These are phyloP conservation scores for Fragaria nilgerrensis DNA, from an alignment of 306 rosid genomes.

Conservation along the genomic window DNA sequence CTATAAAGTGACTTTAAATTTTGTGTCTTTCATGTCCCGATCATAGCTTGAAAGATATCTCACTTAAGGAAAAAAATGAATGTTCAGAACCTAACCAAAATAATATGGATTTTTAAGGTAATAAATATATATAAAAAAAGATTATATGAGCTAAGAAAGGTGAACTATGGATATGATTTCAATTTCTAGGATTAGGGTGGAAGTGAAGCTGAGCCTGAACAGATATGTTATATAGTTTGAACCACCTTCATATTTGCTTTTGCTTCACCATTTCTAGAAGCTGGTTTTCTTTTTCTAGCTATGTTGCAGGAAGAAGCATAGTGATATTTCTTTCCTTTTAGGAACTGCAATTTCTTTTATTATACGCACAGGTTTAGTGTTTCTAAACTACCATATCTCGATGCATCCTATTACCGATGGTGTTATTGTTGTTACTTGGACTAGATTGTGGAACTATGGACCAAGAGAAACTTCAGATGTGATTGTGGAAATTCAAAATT, in stretches of 20 bases:
- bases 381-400: neutral
- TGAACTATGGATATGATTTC: neutral
- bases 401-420: neutral
- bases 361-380: neutral
- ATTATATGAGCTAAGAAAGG: neutral
- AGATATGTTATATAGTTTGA: neutral
- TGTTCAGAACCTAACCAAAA: neutral
- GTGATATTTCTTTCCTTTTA: neutral
- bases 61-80: neutral
- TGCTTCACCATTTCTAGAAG: neutral
- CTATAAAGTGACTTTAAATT: neutral
- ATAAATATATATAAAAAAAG: neutral
- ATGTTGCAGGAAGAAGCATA: neutral
- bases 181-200: neutral
- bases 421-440: constrained; percentile 25
- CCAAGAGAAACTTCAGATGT: constrained; percentile 90
- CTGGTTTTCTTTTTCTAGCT: neutral
- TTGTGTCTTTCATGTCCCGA: neutral
- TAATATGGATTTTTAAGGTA: neutral
- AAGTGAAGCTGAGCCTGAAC: neutral
- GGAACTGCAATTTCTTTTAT: constrained; percentile 14
- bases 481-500: constrained; percentile 98
- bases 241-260: neutral
- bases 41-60: neutral
- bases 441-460: constrained; percentile 96